Evolutionary conservation across 192 early-diverging fungal genomes (phyloP).

Genomic region (Coemansia sp.): DNA sequence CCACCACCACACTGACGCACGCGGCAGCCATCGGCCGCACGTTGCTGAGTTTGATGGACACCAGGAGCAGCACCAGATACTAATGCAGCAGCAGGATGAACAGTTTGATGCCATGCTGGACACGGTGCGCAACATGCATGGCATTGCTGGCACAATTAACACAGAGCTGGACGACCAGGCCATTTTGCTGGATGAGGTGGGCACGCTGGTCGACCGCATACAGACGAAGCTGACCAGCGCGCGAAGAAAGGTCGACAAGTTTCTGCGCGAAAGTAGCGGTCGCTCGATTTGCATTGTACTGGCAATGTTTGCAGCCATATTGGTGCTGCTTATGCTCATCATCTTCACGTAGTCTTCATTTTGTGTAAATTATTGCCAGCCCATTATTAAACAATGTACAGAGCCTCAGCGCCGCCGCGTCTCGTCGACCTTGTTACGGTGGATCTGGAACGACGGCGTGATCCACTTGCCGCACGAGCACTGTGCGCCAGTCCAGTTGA

Average conservation of each 20-base stretch:
- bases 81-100: slow-evolving; percentile 55
- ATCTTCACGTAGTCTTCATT: slow-evolving; percentile 38
- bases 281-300: slow-evolving; percentile 43
- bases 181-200: slow-evolving; percentile 48
- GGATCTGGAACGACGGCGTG: slow-evolving; percentile 76
- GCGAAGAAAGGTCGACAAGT: slow-evolving; percentile 39
- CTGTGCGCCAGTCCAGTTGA: slow-evolving; percentile 73
- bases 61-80: slow-evolving; percentile 48
- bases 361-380: slow-evolving; percentile 12
- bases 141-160: slow-evolving; percentile 54
- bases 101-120: slow-evolving; percentile 52
- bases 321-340: slow-evolving; percentile 47
- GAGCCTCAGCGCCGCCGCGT: slow-evolving; percentile 20
- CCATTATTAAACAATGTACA: neutral
- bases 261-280: slow-evolving; percentile 46
- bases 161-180: slow-evolving; percentile 54
- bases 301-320: slow-evolving; percentile 43
- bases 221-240: slow-evolving; percentile 38
- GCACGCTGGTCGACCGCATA: slow-evolving; percentile 37
- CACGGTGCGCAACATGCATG: slow-evolving; percentile 54
- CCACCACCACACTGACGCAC: slow-evolving; percentile 4
- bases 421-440: slow-evolving; percentile 73
- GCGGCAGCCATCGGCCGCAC: slow-evolving; percentile 7
- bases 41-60: slow-evolving; percentile 28
- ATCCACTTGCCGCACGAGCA: slow-evolving; percentile 83